Percentiles rank a stretch among this genome's conserved stretches.
These are phyloP conservation scores for Porphyrellus cyaneotinctus DNA, from an alignment of 768 basidiomycete genomes.

Conservation along the genomic window DNA sequence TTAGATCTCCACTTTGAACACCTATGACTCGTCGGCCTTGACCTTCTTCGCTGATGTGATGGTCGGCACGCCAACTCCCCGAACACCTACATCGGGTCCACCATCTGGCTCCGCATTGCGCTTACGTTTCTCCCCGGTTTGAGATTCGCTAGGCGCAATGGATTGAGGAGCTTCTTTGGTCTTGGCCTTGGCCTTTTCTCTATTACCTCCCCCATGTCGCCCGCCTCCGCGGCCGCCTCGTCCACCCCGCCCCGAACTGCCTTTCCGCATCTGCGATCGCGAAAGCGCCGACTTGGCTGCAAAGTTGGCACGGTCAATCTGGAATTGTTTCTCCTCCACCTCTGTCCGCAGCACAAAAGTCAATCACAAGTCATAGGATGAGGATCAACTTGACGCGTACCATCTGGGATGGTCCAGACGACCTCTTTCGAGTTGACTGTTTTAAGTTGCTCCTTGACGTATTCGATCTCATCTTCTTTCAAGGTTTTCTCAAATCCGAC, in stretches of 20 bases:
- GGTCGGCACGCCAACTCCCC: slow-evolving; percentile 57
- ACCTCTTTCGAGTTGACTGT: slow-evolving; percentile 63
- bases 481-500: slow-evolving; percentile 61
- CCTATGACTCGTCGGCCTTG: slow-evolving; percentile 36
- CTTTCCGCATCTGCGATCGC: slow-evolving; percentile 38
- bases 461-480: slow-evolving; percentile 67
- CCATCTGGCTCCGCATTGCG: slow-evolving; percentile 76
- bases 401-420: slow-evolving; percentile 59
- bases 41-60: slow-evolving; percentile 39
- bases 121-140: slow-evolving; percentile 71
- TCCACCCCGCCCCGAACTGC: slow-evolving; percentile 40
- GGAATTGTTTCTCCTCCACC: slow-evolving; percentile 68
- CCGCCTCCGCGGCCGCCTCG: slow-evolving; percentile 31
- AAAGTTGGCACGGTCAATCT: slow-evolving; percentile 67
- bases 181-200: slow-evolving; percentile 14
- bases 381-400: slow-evolving; percentile 33
- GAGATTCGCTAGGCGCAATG: slow-evolving; percentile 37
- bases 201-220: slow-evolving; percentile 25
- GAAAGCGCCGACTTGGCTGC: slow-evolving; percentile 51
- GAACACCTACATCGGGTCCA: slow-evolving; percentile 61
- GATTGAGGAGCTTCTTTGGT: slow-evolving; percentile 18
- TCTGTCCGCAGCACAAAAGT: slow-evolving; percentile 37
- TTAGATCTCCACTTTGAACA: neutral
- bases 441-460: slow-evolving; percentile 61
- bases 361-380: neutral